phyloP scores from a whole-genome alignment of 2,329 filamentous ascomycete species.

The Colletotrichum sp. region DNA sequence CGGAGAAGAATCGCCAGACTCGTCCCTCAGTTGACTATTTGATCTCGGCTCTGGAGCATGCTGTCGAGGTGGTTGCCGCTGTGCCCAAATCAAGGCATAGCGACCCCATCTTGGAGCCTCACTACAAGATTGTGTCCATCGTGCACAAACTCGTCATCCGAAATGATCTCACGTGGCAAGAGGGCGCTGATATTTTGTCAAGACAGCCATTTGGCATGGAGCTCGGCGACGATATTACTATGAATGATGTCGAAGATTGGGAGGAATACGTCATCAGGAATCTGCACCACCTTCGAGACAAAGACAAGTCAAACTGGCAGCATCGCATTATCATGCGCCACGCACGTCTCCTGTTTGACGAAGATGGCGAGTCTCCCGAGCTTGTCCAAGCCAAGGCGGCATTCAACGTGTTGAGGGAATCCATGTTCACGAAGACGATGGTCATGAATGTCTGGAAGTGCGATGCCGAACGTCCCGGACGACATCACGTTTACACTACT shows the following conservation, averaged over 20 bases:
- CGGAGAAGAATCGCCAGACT: constrained; percentile 43
- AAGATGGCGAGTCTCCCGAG: constrained; percentile 44
- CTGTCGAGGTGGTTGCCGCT: constrained; percentile 54
- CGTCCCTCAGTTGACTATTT: constrained; percentile 46
- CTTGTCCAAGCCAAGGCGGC: constrained; percentile 78
- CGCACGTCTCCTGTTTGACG: constrained; percentile 59
- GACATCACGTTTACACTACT: constrained; percentile 91
- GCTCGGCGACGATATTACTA: constrained; percentile 50
- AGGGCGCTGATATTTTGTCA: constrained; percentile 57
- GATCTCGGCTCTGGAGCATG: constrained; percentile 54
- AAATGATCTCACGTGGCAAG: constrained; percentile 50
- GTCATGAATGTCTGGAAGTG: constrained; percentile 95
- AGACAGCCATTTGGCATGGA: constrained; percentile 59
- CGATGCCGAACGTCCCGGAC: constrained; percentile 80
- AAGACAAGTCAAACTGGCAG: constrained; percentile 95
- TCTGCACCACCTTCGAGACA: constrained; percentile 60
- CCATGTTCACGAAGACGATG: constrained; percentile 92
- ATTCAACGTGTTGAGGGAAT: constrained; percentile 75
- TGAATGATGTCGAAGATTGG: constrained; percentile 68
- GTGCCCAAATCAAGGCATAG: constrained; percentile 62
- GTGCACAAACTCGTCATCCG: constrained; percentile 79
- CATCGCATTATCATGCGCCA: constrained; percentile 87
- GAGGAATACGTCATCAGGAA: constrained; percentile 59
- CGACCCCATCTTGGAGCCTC: constrained; percentile 87
- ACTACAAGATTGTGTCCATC: constrained; percentile 87